Conservation (phyloP, 148 eudicot species). For the Amaranthus cruentus region DNA sequence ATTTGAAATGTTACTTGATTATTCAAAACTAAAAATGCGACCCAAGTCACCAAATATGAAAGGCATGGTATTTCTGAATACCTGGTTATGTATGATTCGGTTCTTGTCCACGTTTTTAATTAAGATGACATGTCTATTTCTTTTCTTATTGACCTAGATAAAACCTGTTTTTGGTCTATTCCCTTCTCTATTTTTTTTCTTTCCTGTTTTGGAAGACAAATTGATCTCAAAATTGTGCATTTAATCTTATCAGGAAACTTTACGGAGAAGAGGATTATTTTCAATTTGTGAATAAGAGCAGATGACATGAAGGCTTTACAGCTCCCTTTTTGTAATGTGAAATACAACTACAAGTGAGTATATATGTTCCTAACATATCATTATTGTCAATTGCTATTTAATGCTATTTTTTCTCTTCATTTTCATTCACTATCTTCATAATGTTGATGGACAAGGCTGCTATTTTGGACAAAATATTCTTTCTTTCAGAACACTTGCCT, state of each 20-base stretch:
- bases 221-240: background rate
- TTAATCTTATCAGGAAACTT: conserved; percentile 36
- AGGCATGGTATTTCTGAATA: background rate
- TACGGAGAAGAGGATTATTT: conserved; percentile 53
- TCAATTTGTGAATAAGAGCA: conserved; percentile 22
- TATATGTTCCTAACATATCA: background rate
- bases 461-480: background rate
- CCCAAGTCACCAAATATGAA: background rate
- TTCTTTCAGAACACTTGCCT: background rate
- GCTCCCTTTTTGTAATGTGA: background rate
- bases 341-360: conserved; percentile 21
- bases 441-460: conserved; percentile 2
- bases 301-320: conserved; percentile 4
- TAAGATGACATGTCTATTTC: background rate
- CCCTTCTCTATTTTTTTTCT: background rate
- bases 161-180: background rate
- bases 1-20: background rate
- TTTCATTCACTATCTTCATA: background rate
- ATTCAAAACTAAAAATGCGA: background rate
- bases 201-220: background rate
- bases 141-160: background rate
- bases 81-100: too few relatives aligned
- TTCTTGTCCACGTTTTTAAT: background rate
- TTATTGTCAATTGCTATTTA: background rate
- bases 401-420: conserved; percentile 3